Percentiles rank a stretch among this genome's conserved stretches.
These are phyloP conservation scores for Fagopyrum tataricum DNA, from an alignment of 148 eudicot species.

Conservation along the genomic window DNA sequence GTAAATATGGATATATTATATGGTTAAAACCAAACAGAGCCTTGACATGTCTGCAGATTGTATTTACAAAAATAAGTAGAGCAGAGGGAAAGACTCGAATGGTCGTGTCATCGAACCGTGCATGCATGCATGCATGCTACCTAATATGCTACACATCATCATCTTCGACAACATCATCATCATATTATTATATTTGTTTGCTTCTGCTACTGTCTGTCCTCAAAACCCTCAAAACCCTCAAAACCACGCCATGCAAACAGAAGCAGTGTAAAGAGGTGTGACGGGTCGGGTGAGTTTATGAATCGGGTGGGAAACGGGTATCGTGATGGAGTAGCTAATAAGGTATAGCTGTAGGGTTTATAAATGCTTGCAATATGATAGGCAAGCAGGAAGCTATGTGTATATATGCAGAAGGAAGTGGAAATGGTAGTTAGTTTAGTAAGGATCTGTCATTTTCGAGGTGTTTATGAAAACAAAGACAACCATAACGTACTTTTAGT, in stretches of 20 bases:
- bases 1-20: neutral
- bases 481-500: neutral
- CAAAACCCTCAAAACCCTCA: neutral
- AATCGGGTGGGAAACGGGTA: neutral
- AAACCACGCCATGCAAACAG: slow-evolving; percentile 5
- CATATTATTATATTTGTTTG: neutral
- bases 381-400: neutral
- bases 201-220: neutral
- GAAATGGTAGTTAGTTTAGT: neutral
- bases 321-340: neutral
- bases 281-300: no score
- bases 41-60: slow-evolving; percentile 1
- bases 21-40: neutral
- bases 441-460: slow-evolving; percentile 3
- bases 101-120: neutral
- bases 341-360: neutral
- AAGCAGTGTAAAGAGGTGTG: no score
- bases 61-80: neutral
- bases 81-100: neutral
- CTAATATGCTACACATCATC: no score
- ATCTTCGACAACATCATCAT: neutral
- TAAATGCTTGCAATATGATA: neutral
- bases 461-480: slow-evolving; percentile 14
- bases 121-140: neutral
- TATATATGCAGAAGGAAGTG: neutral